Evolutionary conservation across 371 early-diverging fungal species (phyloP).

Genomic region (Haplosporangium sp.): DNA sequence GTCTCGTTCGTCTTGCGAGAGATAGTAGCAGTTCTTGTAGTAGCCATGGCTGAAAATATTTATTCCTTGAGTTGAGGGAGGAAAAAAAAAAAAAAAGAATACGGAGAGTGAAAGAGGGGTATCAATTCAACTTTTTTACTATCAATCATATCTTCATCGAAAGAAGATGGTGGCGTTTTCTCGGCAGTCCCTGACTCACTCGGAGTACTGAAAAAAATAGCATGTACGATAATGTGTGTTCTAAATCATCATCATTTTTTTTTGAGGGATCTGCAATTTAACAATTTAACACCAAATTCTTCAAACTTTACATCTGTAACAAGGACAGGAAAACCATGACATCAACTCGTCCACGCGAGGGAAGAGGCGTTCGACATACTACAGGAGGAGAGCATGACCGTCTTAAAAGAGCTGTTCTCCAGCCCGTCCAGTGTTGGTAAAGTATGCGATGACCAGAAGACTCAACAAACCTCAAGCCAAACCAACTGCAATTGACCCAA

Average conservation of each 20-base stretch:
- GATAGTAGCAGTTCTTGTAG: slow-evolving; percentile 68
- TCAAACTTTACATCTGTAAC: slow-evolving; percentile 3
- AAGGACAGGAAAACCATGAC: slow-evolving; percentile 22
- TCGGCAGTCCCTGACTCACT: slow-evolving; percentile 6
- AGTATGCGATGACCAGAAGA: background rate
- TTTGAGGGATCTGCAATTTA: too few species aligned
- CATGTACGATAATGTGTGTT: background rate
- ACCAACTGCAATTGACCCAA: background rate
- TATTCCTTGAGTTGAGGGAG: background rate
- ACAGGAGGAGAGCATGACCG: slow-evolving; percentile 55
- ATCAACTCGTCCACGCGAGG: slow-evolving; percentile 55
- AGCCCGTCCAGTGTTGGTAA: slow-evolving; percentile 57
- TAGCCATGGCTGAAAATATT: slow-evolving; percentile 19
- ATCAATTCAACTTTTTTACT: background rate
- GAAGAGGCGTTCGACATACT: slow-evolving; percentile 46
- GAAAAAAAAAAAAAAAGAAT: too few species aligned
- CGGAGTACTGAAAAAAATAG: background rate
- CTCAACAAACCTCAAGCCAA: background rate
- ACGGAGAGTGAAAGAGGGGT: background rate
- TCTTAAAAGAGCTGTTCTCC: slow-evolving; percentile 53
- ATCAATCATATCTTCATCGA: background rate
- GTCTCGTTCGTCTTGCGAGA: slow-evolving; percentile 95
- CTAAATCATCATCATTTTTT: too few species aligned
- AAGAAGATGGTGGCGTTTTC: slow-evolving; percentile 21
- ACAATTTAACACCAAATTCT: background rate